Evolutionary conservation across 176 grass and related monocot genomes (phyloP).

Genomic region (Lolium perenne): DNA sequence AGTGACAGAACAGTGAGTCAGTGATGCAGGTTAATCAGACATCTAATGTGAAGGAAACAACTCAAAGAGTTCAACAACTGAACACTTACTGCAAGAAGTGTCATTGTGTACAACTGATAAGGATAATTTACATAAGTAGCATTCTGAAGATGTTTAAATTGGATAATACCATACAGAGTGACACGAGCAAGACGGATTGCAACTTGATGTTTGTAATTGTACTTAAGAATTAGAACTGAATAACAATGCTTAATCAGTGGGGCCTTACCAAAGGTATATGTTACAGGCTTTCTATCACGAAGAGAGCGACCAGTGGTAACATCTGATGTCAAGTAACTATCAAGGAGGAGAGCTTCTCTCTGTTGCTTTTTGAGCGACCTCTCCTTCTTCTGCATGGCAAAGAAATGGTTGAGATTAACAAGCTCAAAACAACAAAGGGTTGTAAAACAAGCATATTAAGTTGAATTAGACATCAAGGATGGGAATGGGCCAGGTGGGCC

Average conservation of each 20-base stretch:
- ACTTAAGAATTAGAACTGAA: not conserved
- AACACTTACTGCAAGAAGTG: slow-evolving; percentile 3
- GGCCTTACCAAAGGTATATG: slow-evolving; percentile 95
- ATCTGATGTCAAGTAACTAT: slow-evolving; percentile 86
- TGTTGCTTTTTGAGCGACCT: slow-evolving; percentile 97
- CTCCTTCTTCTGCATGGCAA: slow-evolving; percentile 82
- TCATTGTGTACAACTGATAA: slow-evolving; percentile 23
- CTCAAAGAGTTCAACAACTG: not conserved
- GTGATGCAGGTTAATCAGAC: not conserved
- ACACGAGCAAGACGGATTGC: slow-evolving; percentile 11
- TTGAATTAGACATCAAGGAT: slow-evolving; percentile 34
- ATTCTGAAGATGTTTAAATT: slow-evolving; percentile 38
- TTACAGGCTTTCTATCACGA: slow-evolving; percentile 93
- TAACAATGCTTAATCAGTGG: slow-evolving; percentile 41
- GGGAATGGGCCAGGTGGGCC: too few species aligned
- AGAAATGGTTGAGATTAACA: slow-evolving; percentile 43
- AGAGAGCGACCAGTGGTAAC: slow-evolving; percentile 83
- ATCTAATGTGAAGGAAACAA: slow-evolving; percentile 9
- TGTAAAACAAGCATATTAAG: slow-evolving; percentile 21
- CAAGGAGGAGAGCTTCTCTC: slow-evolving; percentile 96
- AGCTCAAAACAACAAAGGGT: slow-evolving; percentile 19
- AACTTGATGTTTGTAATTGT: not conserved
- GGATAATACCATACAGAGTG: slow-evolving; percentile 6
- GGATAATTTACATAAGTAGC: not conserved
- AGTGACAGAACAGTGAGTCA: slow-evolving; percentile 13